Conservation (phyloP, 768 basidiomycete species). For the Kwoniella heveanensis region DNA sequence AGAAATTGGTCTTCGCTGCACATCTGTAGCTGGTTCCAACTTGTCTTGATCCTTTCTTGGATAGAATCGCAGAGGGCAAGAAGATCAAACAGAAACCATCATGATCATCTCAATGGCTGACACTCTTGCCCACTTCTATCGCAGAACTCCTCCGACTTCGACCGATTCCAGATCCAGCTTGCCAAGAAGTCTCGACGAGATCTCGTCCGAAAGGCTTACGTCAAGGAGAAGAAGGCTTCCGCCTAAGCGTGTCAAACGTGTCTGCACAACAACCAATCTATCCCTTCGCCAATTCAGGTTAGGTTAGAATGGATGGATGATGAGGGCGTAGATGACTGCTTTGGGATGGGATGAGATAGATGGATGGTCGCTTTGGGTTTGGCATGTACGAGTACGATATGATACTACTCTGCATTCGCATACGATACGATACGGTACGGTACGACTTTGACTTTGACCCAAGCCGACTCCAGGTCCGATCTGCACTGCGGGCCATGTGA, state of each 20-base stretch:
- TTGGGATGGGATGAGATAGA: not conserved
- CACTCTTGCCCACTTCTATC: not conserved
- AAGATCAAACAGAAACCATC: too few relatives aligned
- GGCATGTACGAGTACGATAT: constrained; percentile 3
- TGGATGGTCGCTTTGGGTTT: not conserved
- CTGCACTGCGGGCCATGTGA: too few relatives aligned
- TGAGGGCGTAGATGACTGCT: too few relatives aligned
- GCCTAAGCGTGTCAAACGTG: constrained; percentile 38
- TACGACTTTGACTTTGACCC: too few relatives aligned
- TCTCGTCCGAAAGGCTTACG: constrained; percentile 56
- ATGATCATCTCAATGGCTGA: constrained; percentile 13
- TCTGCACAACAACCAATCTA: too few relatives aligned
- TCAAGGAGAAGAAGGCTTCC: constrained; percentile 58
- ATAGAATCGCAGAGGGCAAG: too few relatives aligned
- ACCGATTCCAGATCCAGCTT: constrained; percentile 82
- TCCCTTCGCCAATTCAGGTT: too few relatives aligned
- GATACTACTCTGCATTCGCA: not conserved
- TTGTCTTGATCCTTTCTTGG: too few relatives aligned
- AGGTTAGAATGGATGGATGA: not conserved
- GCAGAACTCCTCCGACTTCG: constrained; percentile 78
- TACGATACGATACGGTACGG: constrained; percentile 1
- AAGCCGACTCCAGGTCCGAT: too few relatives aligned
- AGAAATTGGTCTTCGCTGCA: too few relatives aligned
- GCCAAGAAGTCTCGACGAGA: constrained; percentile 87
- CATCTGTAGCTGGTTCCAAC: too few relatives aligned